Evolutionary conservation across 371 early-diverging fungal genomes (phyloP), one percentile per base, ranked within the genome.

Genomic region (Neoconidiobolus thromboides): DNA sequence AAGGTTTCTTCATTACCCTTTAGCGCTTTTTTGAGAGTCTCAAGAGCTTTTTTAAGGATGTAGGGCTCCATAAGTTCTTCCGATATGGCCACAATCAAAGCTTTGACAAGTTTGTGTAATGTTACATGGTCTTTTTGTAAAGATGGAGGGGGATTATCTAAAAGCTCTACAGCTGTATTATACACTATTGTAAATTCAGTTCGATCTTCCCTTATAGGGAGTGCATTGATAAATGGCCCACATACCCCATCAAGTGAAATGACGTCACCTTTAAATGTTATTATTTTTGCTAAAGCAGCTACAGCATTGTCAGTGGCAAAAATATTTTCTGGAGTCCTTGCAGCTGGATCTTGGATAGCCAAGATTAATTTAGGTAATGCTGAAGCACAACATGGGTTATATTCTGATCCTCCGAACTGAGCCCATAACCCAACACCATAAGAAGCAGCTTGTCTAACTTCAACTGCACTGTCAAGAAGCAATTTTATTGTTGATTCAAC

Each of bases 341-440:
- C 69, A 49, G 81, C 80, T 10, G 81, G 76, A 10, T 71, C 73
- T 55, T 77, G 72, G 64, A 91, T 75, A 41, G 81, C 66, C 46
- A 68, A 76, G 60, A 89, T 78, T 60, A 90, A 67, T 10, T 68
- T 74, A 0, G 77, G 78, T 61, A 89, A 67, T 37, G 81, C 76
- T 43, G 74, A 69, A 42, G 48, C 5, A 55, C 83, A 78, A 40
- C 76, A 80, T 60, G 78, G 82, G 0, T 79, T 77, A 64, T 85
- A 89, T 44, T 77, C 73, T 38, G 76, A 75, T 14, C 91, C 92
- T 58, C 91, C 94, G 58, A 77, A 80, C 68, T 86, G 77, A 43
- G 88, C 95, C 63, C 82, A 79, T 5, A 91, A 75, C 61, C 96
- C 96, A 47, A 91, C 72, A 63, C 94, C 94, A 68, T 89, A 96